Base-by-base conservation (phyloP, 1,284 basidiomycete species). In the Acaromyces ingoldii region DNA sequence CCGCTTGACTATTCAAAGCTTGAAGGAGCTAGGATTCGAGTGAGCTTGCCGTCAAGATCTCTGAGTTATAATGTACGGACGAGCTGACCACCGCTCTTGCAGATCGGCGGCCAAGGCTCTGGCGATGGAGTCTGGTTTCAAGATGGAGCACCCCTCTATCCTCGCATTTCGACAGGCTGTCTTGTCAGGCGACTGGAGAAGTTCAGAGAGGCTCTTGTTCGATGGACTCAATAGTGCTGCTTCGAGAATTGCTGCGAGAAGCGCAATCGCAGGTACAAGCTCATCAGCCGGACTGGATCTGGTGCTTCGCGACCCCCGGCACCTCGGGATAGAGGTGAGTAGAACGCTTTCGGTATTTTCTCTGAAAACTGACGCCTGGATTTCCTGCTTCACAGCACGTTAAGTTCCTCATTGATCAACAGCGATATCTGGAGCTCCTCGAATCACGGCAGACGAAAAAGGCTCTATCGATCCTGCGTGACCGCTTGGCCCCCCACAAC, bases 371-470 rank as follows among this genome's bases (percentile, higher is more conserved):
- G 38, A 28, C 2, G 28, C 24, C 4, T 39, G 31, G 3, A n/a
- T 28, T 25, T 34, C 37, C 13, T 28, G 55, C 53, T 54, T 57
- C 45, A 53, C 74, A 93, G 85, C 83, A 87, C 65, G 85, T 88
- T 19, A 85, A 82, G 59, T 95, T 93, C 76, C 79, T 92, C 60
- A 87, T 98, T 53, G 85, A 86, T 55, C 86, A 88, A 77, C 93
- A 98, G 81, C 92, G 95, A 78, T 98, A 96, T 76, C 81, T 98
- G 38, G 93, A 98, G 73, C 80, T 89, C n/a, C 80, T 98, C 44
- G 93, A 97, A 70, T 81, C 83, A 1, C 82, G 83, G 57, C 85
- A 86, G 76, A 87, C 85, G 10, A 88, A 88, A 49, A 82, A 83
- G 62, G 93, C 95, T 9, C 78, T 98, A 34, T 82, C 85, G 34